These are phyloP conservation scores for Saururus chinensis DNA, from an alignment of 164 flowering plant genomes.

Conservation along the genomic window DNA sequence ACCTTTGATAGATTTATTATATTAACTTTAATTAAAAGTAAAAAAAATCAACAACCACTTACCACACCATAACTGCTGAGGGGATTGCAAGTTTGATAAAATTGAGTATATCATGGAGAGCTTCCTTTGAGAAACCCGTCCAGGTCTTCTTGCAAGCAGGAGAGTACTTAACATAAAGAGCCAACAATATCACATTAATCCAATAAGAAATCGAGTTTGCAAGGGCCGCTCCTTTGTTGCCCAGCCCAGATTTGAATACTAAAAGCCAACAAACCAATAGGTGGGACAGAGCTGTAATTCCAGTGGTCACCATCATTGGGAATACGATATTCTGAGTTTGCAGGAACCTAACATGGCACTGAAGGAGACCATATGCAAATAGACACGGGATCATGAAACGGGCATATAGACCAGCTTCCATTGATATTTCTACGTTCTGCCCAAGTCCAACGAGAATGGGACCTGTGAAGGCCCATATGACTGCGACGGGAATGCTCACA, in stretches of 20 bases:
- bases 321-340: constrained; percentile 17
- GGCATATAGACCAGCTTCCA: constrained; percentile 11
- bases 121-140: constrained; percentile 14
- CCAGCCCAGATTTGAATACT: constrained; percentile 13
- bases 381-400: constrained; percentile 14
- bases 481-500: constrained; percentile 11
- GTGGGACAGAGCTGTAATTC: constrained; percentile 10
- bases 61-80: constrained; percentile 15
- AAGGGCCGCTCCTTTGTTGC: constrained; percentile 16
- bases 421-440: constrained; percentile 14
- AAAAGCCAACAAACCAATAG: constrained; percentile 9
- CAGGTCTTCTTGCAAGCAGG: constrained; percentile 14
- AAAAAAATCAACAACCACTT: background rate
- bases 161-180: constrained; percentile 12
- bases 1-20: no score
- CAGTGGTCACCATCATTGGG: constrained; percentile 16
- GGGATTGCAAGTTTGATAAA: constrained; percentile 12
- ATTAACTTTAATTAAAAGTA: no score
- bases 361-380: constrained; percentile 14
- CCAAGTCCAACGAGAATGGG: constrained; percentile 8
- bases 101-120: constrained; percentile 4
- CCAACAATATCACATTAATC: constrained; percentile 11
- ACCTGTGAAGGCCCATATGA: constrained; percentile 5
- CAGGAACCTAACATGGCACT: constrained; percentile 10
- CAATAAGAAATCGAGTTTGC: constrained; percentile 13